Base-by-base conservation (phyloP, 345 rosid genomes). In the Syzygium aromaticum region DNA sequence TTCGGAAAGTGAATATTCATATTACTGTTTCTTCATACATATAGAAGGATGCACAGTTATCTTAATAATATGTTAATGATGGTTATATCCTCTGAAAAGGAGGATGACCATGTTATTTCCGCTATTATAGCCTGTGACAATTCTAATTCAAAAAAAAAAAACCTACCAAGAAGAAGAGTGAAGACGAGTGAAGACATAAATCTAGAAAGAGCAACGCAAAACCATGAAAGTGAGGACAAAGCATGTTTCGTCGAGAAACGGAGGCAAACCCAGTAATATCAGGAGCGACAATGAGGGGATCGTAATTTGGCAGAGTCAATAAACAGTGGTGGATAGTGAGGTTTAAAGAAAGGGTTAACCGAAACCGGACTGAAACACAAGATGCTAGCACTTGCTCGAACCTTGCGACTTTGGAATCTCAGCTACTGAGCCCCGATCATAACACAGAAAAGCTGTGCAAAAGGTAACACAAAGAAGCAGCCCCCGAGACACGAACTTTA, bases 171-270 rank as follows among this genome's bases (percentile, higher is more conserved):
- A 28, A 38, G 21, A 63, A 8, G 38, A 63, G 46, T 43, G 21
- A 28, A 61, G 38, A n/a, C n/a, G n/a, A n/a, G n/a, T n/a, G n/a
- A n/a, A n/a, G n/a, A n/a, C n/a, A 10, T 28, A 28, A 28, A 64
- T 9, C 28, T 64, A 64, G 77, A 0, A 0, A 64, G 40, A 28
- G 40, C 22, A 28, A 30, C 8, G 77, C 21, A 0, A 64, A 64
- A 23, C 33, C 23, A 4, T 2, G 46, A 4, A 67, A 67, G 43
- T 12, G 22, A 67, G 46, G 46, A 33, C 46, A 67, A 64, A 30
- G 43, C 22, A 16, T 64, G 77, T 30, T 64, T 16, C 11, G 16
- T 8, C 40, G 19, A 11, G 77, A 27, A 63, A 30, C 40, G 21
- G 7, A 64, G 77, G 78, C 13, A 30, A 67, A 11, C 46, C 23